These are phyloP conservation scores for Sporothrix humicola DNA, from an alignment of 2,329 filamentous ascomycete species.

Conservation along the genomic window DNA sequence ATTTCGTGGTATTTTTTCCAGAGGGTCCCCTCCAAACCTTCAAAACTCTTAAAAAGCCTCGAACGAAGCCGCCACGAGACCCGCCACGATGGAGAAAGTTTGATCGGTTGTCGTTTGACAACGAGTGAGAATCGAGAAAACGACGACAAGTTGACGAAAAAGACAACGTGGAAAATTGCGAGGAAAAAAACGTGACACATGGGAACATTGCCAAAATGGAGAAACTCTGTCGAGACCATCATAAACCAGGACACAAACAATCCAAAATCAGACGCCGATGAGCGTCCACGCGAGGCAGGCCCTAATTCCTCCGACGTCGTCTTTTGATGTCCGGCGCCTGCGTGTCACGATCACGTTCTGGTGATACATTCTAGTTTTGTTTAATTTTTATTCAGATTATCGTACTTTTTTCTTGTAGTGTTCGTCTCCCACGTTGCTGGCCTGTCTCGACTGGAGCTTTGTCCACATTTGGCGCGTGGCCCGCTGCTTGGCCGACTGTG, in stretches of 20 bases:
- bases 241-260: not conserved
- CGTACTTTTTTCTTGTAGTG: not conserved
- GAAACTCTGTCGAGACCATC: not conserved
- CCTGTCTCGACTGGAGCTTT: slow-evolving; percentile 13
- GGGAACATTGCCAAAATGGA: not conserved
- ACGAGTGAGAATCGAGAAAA: not conserved
- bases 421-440: not conserved
- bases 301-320: slow-evolving; percentile 2
- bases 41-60: too few species aligned
- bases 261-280: too few species aligned
- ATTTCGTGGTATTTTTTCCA: too few species aligned
- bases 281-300: not conserved
- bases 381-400: not conserved
- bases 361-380: not conserved
- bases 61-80: not conserved
- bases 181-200: not conserved
- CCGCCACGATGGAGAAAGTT: slow-evolving; percentile 6
- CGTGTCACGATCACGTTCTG: not conserved
- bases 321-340: not conserved
- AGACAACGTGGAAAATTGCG: not conserved
- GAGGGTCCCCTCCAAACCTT: not conserved
- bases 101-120: too few species aligned
- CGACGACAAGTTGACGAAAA: not conserved
- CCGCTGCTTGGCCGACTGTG: slow-evolving; percentile 21
- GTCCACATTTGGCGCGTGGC: not conserved